Evolutionary conservation across 768 basidiomycete genomes (phyloP), one percentile per base, ranked within the genome.

Genomic region (Cantharellus anzutake): DNA sequence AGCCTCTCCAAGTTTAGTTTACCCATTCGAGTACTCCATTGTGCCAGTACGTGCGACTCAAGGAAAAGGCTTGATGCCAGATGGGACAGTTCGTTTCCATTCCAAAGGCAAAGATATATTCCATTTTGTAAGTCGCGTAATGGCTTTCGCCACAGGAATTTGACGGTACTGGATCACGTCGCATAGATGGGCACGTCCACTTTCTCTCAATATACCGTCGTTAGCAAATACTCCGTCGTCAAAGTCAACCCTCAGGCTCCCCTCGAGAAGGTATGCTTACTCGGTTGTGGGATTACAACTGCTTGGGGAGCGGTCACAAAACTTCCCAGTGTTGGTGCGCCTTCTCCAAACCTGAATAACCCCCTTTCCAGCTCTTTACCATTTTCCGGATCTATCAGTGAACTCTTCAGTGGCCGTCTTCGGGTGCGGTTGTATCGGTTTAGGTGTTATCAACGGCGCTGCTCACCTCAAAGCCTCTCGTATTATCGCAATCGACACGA

Each of bases 201-300:
- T 2, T 99, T 99, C 75, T 96, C 94, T n/a, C 93, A 98, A 70
- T 99, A 98, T 75, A 96, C 96, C 4, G 96, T 99, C 61, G 91
- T 99, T 2, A 87, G 91, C 52, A 92, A 99, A 64, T 92, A 92
- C 51, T 98, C 93, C 20, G 87, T 99, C 35, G 96, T 98, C 58
- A 81, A 89, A 14, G 83, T 99, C 61, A 82, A 83, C 73, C 76
- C 80, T 62, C 74, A 78, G 62, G 96, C 96, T 1, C 90, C 91
- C 4, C 78, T 99, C 11, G 86, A 97, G 38, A 96, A 91, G 68
- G 90, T 93, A n/a, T 98, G 96, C 72, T 77, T 99, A 40, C 81
- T 99, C 11, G 94, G 94, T 3, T 75, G 89, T 63, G 92, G 92
- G 64, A 94, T 98, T 70, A 94, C 93, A 41, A 97, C 93, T n/a